A percentile compares a stretch with the other conserved stretches of the same genome.
These are phyloP conservation scores for Bjerkandera adusta DNA, from an alignment of 1,284 basidiomycete species.

Conservation along the genomic window DNA sequence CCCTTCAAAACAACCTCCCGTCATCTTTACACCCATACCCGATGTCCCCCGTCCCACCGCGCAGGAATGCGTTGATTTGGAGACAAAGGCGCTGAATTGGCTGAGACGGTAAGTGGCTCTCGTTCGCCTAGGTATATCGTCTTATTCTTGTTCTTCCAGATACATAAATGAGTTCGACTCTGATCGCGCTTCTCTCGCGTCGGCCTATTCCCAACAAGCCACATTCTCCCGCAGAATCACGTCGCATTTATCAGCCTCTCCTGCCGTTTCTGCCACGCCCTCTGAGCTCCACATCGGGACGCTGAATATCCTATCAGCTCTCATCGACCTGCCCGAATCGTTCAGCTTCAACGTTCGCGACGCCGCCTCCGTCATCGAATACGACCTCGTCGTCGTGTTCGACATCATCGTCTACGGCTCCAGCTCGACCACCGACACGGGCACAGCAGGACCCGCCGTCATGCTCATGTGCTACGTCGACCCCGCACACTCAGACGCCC, in stretches of 20 bases:
- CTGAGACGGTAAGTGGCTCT: constrained; percentile 19
- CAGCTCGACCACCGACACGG: background rate
- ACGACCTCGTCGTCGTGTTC: constrained; percentile 23
- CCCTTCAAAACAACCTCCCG: too few relatives aligned
- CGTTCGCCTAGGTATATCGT: background rate
- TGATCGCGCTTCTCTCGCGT: constrained; percentile 24
- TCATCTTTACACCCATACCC: too few relatives aligned
- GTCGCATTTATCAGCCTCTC: background rate
- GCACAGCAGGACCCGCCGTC: constrained; percentile 20
- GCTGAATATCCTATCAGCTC: constrained; percentile 18
- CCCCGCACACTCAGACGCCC: constrained; percentile 3
- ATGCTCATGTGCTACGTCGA: constrained; percentile 24
- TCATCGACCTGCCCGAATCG: constrained; percentile 22
- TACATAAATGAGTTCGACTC: constrained; percentile 22
- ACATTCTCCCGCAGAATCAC: constrained; percentile 21
- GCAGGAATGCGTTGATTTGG: constrained; percentile 12
- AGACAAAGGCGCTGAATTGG: constrained; percentile 21
- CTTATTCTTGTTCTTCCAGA: constrained; percentile 11
- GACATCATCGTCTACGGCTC: constrained; percentile 11
- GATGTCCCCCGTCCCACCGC: too few relatives aligned
- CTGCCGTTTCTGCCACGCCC: background rate
- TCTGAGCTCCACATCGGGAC: background rate
- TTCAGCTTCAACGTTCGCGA: constrained; percentile 12
- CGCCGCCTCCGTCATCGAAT: constrained; percentile 17
- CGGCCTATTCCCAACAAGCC: constrained; percentile 25